Evolutionary conservation across 2,329 filamentous ascomycete genomes (phyloP).

Genomic region (Penicillium corylophilum): DNA sequence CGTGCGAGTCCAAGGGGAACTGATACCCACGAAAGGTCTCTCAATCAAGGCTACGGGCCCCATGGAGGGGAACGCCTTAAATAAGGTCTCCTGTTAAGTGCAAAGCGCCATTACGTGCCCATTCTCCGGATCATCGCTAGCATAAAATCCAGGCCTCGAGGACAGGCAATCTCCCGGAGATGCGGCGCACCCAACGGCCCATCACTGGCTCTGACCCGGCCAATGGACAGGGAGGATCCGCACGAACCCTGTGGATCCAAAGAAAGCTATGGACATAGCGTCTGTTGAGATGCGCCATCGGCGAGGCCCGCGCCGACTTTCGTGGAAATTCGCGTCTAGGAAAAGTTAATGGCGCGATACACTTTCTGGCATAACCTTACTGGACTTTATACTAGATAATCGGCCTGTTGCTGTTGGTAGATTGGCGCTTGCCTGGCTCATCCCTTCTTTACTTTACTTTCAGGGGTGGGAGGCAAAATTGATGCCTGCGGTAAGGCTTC

Average conservation of each 20-base stretch:
- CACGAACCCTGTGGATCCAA: constrained; percentile 23
- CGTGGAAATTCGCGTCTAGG: not conserved
- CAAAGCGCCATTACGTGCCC: constrained; percentile 1
- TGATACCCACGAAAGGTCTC: not conserved
- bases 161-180: constrained; percentile 12
- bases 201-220: constrained; percentile 11
- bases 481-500: not conserved
- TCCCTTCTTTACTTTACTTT: not conserved
- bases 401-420: not conserved
- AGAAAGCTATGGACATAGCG: constrained; percentile 27
- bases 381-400: not conserved
- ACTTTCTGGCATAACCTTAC: not conserved
- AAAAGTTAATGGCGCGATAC: not conserved
- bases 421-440: not conserved
- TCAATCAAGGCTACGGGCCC: not conserved
- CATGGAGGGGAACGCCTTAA: constrained; percentile 2
- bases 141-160: constrained; percentile 11
- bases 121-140: constrained; percentile 21
- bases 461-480: not conserved
- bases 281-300: constrained; percentile 5
- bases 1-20: constrained; percentile 2
- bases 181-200: constrained; percentile 17
- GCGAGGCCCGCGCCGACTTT: constrained; percentile 1
- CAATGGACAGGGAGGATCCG: constrained; percentile 24
- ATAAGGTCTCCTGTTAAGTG: constrained; percentile 4